Conservation (phyloP, 176 grass and related monocot species). For the Tuctoria greenei region DNA sequence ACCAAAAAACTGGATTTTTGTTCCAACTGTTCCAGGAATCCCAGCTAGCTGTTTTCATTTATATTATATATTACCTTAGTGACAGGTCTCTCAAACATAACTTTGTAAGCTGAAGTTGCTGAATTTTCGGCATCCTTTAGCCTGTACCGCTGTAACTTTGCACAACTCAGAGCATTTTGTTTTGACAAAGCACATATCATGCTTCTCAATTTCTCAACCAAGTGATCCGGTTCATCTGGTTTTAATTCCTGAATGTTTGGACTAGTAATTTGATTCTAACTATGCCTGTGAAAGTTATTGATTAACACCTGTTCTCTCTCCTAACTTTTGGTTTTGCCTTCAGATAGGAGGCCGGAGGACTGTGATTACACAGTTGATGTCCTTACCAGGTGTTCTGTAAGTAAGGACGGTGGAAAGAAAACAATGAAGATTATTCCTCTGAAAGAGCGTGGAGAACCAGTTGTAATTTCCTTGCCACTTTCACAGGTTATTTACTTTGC, state of each 20-base stretch:
- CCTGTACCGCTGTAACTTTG: background rate
- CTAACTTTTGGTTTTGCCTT: conserved; percentile 21
- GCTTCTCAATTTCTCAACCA: background rate
- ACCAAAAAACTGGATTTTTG: background rate
- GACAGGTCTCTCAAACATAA: background rate
- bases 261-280: conserved; percentile 5
- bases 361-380: conserved; percentile 81
- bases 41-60: no score
- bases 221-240: background rate
- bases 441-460: conserved; percentile 71
- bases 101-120: conserved; percentile 6
- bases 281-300: background rate
- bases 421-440: conserved; percentile 62
- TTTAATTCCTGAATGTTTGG: conserved; percentile 20
- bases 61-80: no score
- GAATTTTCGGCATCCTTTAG: background rate
- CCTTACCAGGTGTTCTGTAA: conserved; percentile 73
- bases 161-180: background rate
- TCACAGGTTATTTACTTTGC: conserved; percentile 59
- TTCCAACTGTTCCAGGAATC: background rate
- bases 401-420: conserved; percentile 76
- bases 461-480: conserved; percentile 82
- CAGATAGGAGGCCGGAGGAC: conserved; percentile 79
- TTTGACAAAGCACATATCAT: background rate
- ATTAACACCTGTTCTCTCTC: conserved; percentile 4